Evolutionary conservation across 805 yeast species (phyloP).

Genomic region (Barnettozyma wickerhamii): DNA sequence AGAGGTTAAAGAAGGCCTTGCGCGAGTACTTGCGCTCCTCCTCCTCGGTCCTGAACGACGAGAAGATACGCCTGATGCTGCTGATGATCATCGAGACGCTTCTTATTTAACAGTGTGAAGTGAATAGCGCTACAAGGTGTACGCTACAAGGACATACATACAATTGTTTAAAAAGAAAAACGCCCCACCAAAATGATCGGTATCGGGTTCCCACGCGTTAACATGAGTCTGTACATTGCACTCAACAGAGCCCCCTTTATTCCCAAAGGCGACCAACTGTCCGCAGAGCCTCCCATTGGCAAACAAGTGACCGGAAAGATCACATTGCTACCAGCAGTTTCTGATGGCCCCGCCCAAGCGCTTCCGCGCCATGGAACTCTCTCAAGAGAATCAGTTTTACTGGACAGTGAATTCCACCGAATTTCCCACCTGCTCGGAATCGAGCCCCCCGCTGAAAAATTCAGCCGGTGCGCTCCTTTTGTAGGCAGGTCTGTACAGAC

Average conservation of each 20-base stretch:
- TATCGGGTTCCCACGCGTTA: constrained; percentile 43
- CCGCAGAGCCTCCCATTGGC: constrained; percentile 53
- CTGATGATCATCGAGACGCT: constrained; percentile 70
- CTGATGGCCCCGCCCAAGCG: constrained; percentile 57
- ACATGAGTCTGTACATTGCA: constrained; percentile 52
- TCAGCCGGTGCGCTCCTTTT: constrained; percentile 10
- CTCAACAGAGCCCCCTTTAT: constrained; percentile 37
- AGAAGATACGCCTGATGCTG: constrained; percentile 71
- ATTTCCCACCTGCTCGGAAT: constrained; percentile 51
- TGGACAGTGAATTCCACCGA: constrained; percentile 58
- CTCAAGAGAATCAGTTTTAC: constrained; percentile 36
- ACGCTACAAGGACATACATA: not conserved
- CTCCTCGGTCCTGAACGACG: constrained; percentile 80
- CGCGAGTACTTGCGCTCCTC: constrained; percentile 77
- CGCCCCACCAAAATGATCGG: constrained; percentile 54
- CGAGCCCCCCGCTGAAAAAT: too few relatives aligned
- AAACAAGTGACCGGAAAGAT: not conserved
- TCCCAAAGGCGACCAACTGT: constrained; percentile 47
- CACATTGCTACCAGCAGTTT: constrained; percentile 28
- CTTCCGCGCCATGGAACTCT: constrained; percentile 52
- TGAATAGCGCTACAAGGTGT: too few relatives aligned
- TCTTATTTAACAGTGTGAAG: too few relatives aligned
- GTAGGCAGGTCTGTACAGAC: constrained; percentile 31
- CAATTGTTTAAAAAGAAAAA: constrained; percentile 18
- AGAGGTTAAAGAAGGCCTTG: constrained; percentile 68